Percentiles rank a stretch among this genome's conserved stretches.
These are phyloP conservation scores for Neobulgaria alba DNA, from an alignment of 2,329 filamentous ascomycete genomes.

Conservation along the genomic window DNA sequence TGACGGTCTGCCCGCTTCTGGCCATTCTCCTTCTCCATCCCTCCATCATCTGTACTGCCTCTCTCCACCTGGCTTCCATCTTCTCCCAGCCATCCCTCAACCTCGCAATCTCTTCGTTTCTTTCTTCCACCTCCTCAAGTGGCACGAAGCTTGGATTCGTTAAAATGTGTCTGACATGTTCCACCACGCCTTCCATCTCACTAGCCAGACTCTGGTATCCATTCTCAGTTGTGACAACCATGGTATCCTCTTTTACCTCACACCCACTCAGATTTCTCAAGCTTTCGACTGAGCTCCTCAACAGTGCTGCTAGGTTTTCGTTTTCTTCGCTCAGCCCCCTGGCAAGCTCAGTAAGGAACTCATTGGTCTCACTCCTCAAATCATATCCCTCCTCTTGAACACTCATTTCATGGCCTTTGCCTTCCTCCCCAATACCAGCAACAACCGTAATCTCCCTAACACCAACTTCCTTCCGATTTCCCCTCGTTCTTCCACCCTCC, in stretches of 20 bases:
- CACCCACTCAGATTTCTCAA: constrained; percentile 62
- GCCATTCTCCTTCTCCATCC: constrained; percentile 81
- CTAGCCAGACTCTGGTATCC: constrained; percentile 57
- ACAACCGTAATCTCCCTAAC: constrained; percentile 50
- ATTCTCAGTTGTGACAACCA: constrained; percentile 23
- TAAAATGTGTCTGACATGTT: constrained; percentile 73
- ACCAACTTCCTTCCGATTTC: constrained; percentile 44
- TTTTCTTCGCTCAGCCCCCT: constrained; percentile 87
- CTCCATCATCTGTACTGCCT: constrained; percentile 85
- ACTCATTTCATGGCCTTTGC: constrained; percentile 6
- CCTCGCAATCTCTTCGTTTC: constrained; percentile 81
- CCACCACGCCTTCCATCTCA: constrained; percentile 69
- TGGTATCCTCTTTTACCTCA: constrained; percentile 27
- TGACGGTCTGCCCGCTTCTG: constrained; percentile 58
- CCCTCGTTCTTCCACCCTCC: constrained; percentile 56
- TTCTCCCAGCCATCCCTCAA: constrained; percentile 82
- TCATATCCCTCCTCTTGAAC: constrained; percentile 51
- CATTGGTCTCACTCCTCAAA: constrained; percentile 78
- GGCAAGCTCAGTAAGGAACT: constrained; percentile 79
- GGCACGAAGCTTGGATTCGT: constrained; percentile 96
- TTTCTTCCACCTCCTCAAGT: constrained; percentile 85
- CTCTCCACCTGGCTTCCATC: constrained; percentile 86
- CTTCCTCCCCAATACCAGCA: constrained; percentile 39
- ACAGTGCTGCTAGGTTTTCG: constrained; percentile 65
- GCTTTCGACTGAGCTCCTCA: constrained; percentile 62